These are phyloP conservation scores for Rhytidiadelphus loreus DNA, from an alignment of 225 moss, liverwort and hornwort genomes.

Conservation along the genomic window DNA sequence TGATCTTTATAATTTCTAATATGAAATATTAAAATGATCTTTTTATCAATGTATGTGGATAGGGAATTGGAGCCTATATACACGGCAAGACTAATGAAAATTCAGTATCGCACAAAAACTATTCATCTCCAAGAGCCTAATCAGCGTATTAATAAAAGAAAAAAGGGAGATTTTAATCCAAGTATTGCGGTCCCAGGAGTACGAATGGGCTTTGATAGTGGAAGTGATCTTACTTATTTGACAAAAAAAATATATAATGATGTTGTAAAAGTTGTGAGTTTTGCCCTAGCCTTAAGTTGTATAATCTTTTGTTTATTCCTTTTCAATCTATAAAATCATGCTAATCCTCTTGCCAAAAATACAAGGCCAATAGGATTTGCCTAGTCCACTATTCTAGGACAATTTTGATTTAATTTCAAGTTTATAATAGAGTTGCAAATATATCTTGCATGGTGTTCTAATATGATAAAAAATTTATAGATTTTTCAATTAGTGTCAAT, in stretches of 20 bases:
- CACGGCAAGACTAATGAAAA: background rate
- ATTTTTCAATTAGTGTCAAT: background rate
- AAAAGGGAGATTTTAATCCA: too few relatives aligned
- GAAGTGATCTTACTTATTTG: slow-evolving; percentile 17
- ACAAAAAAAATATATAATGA: background rate
- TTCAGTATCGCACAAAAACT: background rate
- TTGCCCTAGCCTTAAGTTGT: background rate
- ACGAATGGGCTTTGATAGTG: slow-evolving; percentile 14
- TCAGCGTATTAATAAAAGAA: background rate
- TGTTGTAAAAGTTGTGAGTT: slow-evolving; percentile 2
- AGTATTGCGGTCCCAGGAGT: background rate
- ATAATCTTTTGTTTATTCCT: too few relatives aligned
- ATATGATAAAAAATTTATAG: background rate
- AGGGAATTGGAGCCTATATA: background rate
- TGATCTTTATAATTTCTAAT: background rate
- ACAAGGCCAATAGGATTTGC: background rate
- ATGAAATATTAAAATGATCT: background rate
- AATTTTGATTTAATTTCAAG: background rate
- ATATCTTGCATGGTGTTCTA: background rate
- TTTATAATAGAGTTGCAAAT: background rate
- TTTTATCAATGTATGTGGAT: background rate
- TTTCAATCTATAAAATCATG: background rate
- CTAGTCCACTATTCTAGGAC: background rate
- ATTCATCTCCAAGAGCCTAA: background rate
- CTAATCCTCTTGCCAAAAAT: background rate